A percentile compares a stretch with the other conserved stretches of the same genome.
phyloP scores from a whole-genome alignment of 495 filamentous ascomycete genomes.

The Amorphotheca resinae region DNA sequence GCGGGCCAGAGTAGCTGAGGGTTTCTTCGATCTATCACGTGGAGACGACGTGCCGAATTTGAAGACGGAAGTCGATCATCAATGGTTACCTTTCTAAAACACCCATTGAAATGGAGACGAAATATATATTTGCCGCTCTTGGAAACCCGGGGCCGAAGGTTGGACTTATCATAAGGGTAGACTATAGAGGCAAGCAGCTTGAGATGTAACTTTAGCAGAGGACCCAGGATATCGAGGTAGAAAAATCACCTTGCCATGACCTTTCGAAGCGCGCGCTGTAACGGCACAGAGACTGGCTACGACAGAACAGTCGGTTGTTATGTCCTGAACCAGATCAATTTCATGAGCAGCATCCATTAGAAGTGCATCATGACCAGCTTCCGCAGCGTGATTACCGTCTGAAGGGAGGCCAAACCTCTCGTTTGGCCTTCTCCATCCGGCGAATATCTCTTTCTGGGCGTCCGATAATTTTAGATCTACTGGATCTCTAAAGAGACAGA shows the following conservation, averaged over 20 bases:
- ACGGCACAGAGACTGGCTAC: conserved; percentile 88
- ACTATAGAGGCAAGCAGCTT: conserved; percentile 58
- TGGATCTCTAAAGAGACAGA: conserved; percentile 42
- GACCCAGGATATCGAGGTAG: not conserved
- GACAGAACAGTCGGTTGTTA: conserved; percentile 91
- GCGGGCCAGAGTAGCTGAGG: conserved; percentile 78
- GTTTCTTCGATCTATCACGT: conserved; percentile 81
- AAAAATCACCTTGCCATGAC: conserved; percentile 40
- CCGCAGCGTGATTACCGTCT: not conserved
- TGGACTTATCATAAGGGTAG: conserved; percentile 54
- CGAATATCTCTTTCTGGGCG: conserved; percentile 56
- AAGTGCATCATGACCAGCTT: conserved; percentile 8
- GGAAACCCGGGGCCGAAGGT: conserved; percentile 45
- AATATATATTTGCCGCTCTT: conserved; percentile 82
- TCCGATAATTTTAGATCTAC: conserved; percentile 55
- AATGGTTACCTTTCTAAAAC: conserved; percentile 72
- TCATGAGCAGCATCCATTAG: conserved; percentile 41
- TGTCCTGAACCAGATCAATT: conserved; percentile 82
- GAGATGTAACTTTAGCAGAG: conserved; percentile 1
- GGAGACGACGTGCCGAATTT: conserved; percentile 54
- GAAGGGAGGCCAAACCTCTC: conserved; percentile 30
- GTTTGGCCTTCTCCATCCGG: conserved; percentile 65
- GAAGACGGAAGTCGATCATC: conserved; percentile 86
- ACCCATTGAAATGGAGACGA: conserved; percentile 89
- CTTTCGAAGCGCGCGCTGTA: conserved; percentile 50